These are phyloP conservation scores for Mycena sp. DNA, from an alignment of 1,284 basidiomycete genomes.

Conservation along the genomic window DNA sequence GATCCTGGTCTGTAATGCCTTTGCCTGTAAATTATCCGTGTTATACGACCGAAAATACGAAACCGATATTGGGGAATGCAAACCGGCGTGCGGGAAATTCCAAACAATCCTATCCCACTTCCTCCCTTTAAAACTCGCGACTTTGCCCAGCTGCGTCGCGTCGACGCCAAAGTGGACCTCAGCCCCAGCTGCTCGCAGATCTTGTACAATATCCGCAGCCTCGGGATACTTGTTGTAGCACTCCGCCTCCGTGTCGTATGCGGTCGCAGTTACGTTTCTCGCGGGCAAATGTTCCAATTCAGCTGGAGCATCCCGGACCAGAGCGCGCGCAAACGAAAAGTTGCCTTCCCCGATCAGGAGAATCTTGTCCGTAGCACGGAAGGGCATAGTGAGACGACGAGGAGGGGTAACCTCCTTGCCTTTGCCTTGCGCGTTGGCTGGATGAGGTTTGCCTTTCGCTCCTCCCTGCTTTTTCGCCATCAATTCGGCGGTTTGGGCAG, in stretches of 20 bases:
- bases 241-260: conserved; percentile 84
- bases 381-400: conserved; percentile 74
- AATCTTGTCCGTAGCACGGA: conserved; percentile 80
- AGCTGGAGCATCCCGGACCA: conserved; percentile 66
- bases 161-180: conserved; percentile 89
- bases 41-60: conserved; percentile 20
- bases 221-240: conserved; percentile 91
- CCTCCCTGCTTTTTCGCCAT: conserved; percentile 51
- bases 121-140: conserved; percentile 62
- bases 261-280: conserved; percentile 84
- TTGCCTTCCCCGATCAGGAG: conserved; percentile 96
- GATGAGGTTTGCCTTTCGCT: conserved; percentile 33
- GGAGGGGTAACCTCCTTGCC: conserved; percentile 45
- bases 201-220: conserved; percentile 69
- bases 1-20: conserved; percentile 93
- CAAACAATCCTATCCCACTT: conserved; percentile 89
- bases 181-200: conserved; percentile 70
- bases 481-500: conserved; percentile 62
- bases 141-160: conserved; percentile 80
- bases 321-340: conserved; percentile 90
- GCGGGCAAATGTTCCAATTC: conserved; percentile 67
- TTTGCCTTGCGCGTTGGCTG: conserved; percentile 42
- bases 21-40: conserved; percentile 66
- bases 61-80: conserved; percentile 40
- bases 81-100: conserved; percentile 97